A percentile compares a stretch with the other conserved stretches of the same genome.
Evolutionary conservation across 2,329 filamentous ascomycete genomes (phyloP).

Genomic region (Botrytis byssoidea): DNA sequence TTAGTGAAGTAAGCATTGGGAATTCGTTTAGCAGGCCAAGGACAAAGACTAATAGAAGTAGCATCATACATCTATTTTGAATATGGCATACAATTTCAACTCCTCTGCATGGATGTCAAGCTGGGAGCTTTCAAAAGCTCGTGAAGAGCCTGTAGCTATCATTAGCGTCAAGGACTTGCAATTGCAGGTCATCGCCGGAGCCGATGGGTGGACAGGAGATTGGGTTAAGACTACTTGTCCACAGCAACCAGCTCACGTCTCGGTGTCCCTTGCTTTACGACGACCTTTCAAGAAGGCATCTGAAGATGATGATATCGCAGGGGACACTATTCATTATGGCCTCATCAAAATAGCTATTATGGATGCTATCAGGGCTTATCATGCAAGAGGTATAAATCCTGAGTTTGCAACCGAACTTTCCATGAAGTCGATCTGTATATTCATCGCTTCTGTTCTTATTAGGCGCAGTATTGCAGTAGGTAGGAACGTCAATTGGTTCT

Average conservation of each 20-base stretch:
- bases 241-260: constrained; percentile 61
- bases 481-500: not conserved
- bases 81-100: not conserved
- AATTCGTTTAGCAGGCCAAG: not conserved
- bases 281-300: constrained; percentile 58
- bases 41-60: not conserved
- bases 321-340: constrained; percentile 76
- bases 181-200: not conserved
- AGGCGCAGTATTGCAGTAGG: not conserved
- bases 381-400: no score
- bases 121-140: not conserved
- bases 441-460: not conserved
- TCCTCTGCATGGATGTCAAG: not conserved
- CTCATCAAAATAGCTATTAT: constrained; percentile 65
- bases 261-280: constrained; percentile 57
- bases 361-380: constrained; percentile 35
- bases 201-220: constrained; percentile 65
- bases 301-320: constrained; percentile 57
- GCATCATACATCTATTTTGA: not conserved
- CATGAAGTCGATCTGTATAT: not conserved
- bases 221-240: constrained; percentile 39
- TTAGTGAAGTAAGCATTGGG: not conserved
- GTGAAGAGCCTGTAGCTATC: constrained; percentile 1
- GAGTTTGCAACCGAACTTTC: not conserved
- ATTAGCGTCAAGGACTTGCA: constrained; percentile 12